Evolutionary conservation across 257 asterid genomes (phyloP).

Genomic region (Paraleonurus japonicus): DNA sequence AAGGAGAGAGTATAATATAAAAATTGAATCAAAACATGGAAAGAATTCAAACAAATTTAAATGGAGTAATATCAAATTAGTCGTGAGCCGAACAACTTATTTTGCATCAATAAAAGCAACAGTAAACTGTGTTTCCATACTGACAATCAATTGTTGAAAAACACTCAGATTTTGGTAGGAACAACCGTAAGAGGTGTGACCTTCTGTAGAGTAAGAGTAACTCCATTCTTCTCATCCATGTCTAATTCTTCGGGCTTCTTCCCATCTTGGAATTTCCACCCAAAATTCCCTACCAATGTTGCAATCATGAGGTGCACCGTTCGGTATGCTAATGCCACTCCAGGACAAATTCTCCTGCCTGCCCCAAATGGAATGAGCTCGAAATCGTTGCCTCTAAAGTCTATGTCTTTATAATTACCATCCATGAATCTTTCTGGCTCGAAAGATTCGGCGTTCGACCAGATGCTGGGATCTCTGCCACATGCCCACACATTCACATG

Average conservation of each 20-base stretch:
- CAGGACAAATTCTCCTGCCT: conserved; percentile 39
- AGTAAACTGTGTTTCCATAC: no score
- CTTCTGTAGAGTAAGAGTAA: conserved; percentile 30
- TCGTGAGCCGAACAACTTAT: no score
- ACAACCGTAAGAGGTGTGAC: conserved; percentile 26
- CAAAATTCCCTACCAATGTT: conserved; percentile 27
- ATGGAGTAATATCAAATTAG: no score
- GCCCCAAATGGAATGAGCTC: conserved; percentile 40
- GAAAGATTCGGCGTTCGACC: conserved; percentile 33
- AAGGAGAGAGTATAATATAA: no score
- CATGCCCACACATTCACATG: conserved; percentile 40
- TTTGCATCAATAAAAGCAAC: no score
- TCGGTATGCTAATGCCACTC: conserved; percentile 34
- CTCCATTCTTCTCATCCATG: conserved; percentile 30
- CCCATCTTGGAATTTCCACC: conserved; percentile 32
- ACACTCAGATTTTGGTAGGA: conserved; percentile 8
- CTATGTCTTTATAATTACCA: background rate
- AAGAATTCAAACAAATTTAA: no score
- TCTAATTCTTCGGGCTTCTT: conserved; percentile 17
- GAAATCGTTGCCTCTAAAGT: conserved; percentile 22
- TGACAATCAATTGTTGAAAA: no score
- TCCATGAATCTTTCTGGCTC: conserved; percentile 38
- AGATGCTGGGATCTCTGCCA: conserved; percentile 33
- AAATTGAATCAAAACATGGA: no score
- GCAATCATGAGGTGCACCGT: conserved; percentile 40